Conservation (phyloP, 495 filamentous ascomycete genomes). For the Trichoderma asperelloides region DNA sequence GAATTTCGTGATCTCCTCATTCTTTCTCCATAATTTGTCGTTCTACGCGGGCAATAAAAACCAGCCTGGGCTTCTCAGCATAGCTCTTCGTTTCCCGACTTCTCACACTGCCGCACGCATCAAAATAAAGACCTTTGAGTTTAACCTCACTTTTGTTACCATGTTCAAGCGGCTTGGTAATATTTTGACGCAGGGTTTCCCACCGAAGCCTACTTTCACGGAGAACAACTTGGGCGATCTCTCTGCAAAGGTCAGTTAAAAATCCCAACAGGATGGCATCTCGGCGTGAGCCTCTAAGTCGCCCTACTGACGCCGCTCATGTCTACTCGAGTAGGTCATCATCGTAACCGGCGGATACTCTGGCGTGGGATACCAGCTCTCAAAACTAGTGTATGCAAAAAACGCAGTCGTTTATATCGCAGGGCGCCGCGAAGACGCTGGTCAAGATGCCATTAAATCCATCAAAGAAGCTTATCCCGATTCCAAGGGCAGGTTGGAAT, state of each 20-base stretch:
- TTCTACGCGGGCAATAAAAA: too few relatives aligned
- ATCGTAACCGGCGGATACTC: constrained; percentile 43
- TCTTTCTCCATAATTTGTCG: too few relatives aligned
- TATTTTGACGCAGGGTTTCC: constrained; percentile 8
- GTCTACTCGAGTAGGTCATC: constrained; percentile 19
- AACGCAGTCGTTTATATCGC: constrained; percentile 44
- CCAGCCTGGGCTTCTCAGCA: too few relatives aligned
- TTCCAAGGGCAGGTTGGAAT: constrained; percentile 17
- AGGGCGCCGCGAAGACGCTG: constrained; percentile 27
- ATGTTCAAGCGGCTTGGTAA: background rate
- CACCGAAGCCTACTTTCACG: constrained; percentile 22
- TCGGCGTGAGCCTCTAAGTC: background rate
- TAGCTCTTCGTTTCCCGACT: too few relatives aligned
- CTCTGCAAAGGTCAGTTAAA: constrained; percentile 14
- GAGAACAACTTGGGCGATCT: constrained; percentile 22
- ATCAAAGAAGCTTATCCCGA: constrained; percentile 13
- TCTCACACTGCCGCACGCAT: too few relatives aligned
- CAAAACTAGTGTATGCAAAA: constrained; percentile 30
- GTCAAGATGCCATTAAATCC: constrained; percentile 14
- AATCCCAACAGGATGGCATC: background rate
- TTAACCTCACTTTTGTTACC: background rate
- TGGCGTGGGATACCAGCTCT: constrained; percentile 39
- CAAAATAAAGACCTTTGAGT: too few relatives aligned
- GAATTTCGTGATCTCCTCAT: too few relatives aligned
- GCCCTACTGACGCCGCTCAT: background rate